Evolutionary conservation across 2,329 filamentous ascomycete genomes (phyloP), one percentile per base, ranked within the genome.

Genomic region (Raffaelea albimanens): DNA sequence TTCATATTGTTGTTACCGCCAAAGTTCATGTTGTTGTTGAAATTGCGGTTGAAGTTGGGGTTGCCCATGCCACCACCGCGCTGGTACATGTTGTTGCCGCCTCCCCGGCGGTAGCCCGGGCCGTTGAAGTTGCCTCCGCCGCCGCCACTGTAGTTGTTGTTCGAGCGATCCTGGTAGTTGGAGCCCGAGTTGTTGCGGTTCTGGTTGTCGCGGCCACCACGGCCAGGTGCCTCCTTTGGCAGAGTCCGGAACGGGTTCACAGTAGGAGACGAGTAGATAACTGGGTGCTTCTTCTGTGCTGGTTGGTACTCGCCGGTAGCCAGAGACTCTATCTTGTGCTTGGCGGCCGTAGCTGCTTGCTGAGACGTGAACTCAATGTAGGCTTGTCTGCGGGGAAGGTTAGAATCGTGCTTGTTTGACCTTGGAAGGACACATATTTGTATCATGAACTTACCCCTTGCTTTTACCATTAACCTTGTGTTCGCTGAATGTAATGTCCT

Each of bases 391-490:
- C 41, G 31, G 39, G 5, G 25, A 29, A 29, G 25, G 13, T 7
- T 7, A 29, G 13, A 29, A 29, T 7, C 25, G 25, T 29, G 25
- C 25, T n/a, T n/a, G n/a, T n/a, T n/a, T n/a, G n/a, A n/a, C n/a
- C n/a, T n/a, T n/a, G n/a, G 25, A 29, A 3, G 16, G 23, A 13
- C 22, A 43, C 19, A 29, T 5, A 40, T 22, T 22, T 14, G n/a
- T 19, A 38, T n/a, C 5, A 16, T n/a, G n/a, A 5, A 66, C 81
- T 54, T 74, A 95, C 90, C 93, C 91, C 71, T 97, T 96, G 67
- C 88, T 95, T 70, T 98, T 98, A 57, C 93, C 93, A 57, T 98
- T 98, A 43, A 97, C 90, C 63, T 98, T 98, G 67, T 97, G 93
- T 64, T 98, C 93, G 59, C 88, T 96, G 64, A 97, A 98, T 0